phyloP scores from a whole-genome alignment of 106 monocot genomes.

The Alisma plantagoaquatica region DNA sequence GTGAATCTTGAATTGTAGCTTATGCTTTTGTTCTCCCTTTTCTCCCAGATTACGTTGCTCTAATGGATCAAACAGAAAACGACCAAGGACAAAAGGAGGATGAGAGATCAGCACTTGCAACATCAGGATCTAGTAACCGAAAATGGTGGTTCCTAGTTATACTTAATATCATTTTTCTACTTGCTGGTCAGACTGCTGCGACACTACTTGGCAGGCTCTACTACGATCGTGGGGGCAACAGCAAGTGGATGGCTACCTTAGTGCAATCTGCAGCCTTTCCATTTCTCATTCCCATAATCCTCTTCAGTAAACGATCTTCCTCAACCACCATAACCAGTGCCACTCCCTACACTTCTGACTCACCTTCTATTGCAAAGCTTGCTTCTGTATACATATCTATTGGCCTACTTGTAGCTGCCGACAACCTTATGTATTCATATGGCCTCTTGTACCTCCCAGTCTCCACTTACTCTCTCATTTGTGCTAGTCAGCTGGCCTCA shows the following conservation, averaged over 20 bases:
- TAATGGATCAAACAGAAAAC: too few relatives aligned
- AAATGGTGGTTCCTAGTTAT: conserved; percentile 20
- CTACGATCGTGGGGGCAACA: conserved; percentile 19
- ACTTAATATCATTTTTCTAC: conserved; percentile 16
- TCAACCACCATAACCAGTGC: background rate
- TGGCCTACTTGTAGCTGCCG: conserved; percentile 15
- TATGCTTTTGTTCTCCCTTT: too few relatives aligned
- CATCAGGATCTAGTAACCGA: too few relatives aligned
- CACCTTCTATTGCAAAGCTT: conserved; percentile 1
- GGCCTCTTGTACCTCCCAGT: conserved; percentile 24
- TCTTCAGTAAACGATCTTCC: background rate
- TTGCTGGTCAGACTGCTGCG: conserved; percentile 17
- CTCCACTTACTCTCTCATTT: conserved; percentile 20
- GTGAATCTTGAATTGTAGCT: too few relatives aligned
- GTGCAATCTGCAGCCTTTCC: conserved; percentile 25
- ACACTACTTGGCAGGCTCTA: conserved; percentile 22
- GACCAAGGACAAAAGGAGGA: too few relatives aligned
- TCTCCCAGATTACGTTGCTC: too few relatives aligned
- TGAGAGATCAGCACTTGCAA: too few relatives aligned
- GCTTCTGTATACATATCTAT: conserved; percentile 15
- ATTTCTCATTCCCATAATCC: conserved; percentile 8
- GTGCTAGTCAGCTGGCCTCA: conserved; percentile 22
- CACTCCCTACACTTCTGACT: too few relatives aligned
- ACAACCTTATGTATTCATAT: conserved; percentile 23
- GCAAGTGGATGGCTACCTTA: conserved; percentile 25